Evolutionary conservation across 257 asterid genomes (phyloP).

Genomic region (Nicotiana otophora): DNA sequence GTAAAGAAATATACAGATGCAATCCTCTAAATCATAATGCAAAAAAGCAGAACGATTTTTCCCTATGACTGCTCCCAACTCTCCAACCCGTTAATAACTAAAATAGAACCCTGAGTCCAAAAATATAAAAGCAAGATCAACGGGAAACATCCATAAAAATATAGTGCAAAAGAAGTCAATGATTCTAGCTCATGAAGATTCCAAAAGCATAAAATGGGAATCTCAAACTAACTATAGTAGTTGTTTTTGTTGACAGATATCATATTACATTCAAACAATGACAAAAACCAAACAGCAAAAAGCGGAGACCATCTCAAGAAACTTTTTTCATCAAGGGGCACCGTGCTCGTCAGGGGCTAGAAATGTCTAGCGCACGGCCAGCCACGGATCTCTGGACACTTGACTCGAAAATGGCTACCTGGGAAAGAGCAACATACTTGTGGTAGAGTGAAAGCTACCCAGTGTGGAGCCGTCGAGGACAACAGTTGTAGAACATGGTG

Average conservation of each 20-base stretch:
- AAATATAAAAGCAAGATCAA: neutral
- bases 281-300: neutral
- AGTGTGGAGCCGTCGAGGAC: too few species aligned
- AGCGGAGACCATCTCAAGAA: neutral
- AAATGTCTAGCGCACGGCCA: too few species aligned
- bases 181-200: neutral
- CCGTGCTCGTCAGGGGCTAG: neutral
- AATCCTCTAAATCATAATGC: neutral
- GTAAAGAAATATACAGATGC: neutral
- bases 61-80: neutral
- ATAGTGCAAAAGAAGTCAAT: neutral
- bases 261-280: neutral
- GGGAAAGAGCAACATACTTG: too few species aligned
- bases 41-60: neutral
- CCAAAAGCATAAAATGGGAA: neutral
- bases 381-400: too few species aligned
- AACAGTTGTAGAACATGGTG: too few species aligned
- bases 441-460: too few species aligned
- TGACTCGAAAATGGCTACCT: too few species aligned
- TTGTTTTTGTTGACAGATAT: neutral
- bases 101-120: neutral
- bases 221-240: neutral
- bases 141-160: neutral
- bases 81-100: neutral
- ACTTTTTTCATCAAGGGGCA: neutral